phyloP scores from a whole-genome alignment of 2,329 filamentous ascomycete genomes.

The Monosporascus sp. region DNA sequence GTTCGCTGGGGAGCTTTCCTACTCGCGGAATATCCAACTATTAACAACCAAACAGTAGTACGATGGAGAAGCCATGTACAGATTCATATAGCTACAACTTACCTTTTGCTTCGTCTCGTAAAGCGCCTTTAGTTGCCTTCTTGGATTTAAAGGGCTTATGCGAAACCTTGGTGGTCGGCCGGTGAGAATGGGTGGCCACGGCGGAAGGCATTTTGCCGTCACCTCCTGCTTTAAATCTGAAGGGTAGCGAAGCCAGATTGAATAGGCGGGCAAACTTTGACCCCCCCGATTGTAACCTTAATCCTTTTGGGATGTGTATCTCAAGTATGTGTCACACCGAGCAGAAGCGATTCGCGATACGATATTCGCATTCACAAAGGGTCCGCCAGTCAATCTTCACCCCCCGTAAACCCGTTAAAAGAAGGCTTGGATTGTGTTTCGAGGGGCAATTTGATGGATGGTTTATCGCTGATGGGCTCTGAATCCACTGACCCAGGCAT shows the following conservation, averaged over 20 bases:
- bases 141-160: constrained; percentile 92
- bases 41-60: too few species aligned
- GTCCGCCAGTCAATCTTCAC: too few species aligned
- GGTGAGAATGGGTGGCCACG: constrained; percentile 72
- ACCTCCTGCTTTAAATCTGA: constrained; percentile 80
- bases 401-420: neutral
- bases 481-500: neutral
- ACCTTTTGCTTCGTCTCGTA: constrained; percentile 87
- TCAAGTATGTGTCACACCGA: too few species aligned
- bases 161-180: constrained; percentile 81
- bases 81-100: constrained; percentile 10
- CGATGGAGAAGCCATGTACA: too few species aligned
- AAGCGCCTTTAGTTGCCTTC: constrained; percentile 80
- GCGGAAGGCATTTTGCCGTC: constrained; percentile 70
- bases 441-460: neutral
- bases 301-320: neutral
- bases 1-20: constrained; percentile 77
- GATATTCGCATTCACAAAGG: too few species aligned
- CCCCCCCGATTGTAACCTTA: too few species aligned
- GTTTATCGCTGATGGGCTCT: neutral
- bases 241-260: constrained; percentile 70
- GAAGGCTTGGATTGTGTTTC: neutral
- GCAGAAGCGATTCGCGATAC: too few species aligned
- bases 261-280: neutral
- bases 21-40: too few species aligned